Evolutionary conservation across 2,329 filamentous ascomycete species (phyloP), one percentile per base, ranked within the genome.

Genomic region (Diaporthe caulivora): DNA sequence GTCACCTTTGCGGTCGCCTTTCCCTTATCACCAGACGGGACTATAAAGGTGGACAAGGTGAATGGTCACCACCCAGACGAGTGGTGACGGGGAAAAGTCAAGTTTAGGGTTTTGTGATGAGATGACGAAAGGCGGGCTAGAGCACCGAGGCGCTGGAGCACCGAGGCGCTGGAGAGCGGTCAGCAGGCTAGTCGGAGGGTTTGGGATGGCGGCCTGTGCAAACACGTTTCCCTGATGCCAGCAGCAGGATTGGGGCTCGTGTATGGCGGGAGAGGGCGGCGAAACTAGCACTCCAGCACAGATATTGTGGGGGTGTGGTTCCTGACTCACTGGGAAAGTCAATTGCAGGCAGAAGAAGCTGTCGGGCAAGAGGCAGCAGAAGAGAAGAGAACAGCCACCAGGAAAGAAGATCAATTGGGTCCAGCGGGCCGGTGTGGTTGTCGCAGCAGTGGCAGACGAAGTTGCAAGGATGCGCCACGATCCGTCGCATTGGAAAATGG

Each of bases 31-130:
- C 80, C 80, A 77, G 77, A 80, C 77, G 77, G 76, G 75, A 78
- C 80, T 79, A 79, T 79, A 78, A 78, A 81, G 77, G 83, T 80
- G 80, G 84, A 88, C 87, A 89, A 89, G 83, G 80, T 85, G 87
- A 83, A 80, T 73, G 76, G 67, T 80, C 82, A 84, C 83, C 84
- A 86, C 84, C 80, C 77, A 60, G 69, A 74, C 73, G 77, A 79
- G 82, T 81, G 84, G 82, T 81, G 82, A 79, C 68, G 49, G 58
- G 49, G 75, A 64, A 76, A 75, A 94, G 75, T 92, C 92, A 82
- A 93, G 92, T 80, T 93, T 91, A 15, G 37, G 37, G 31, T 57
- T 54, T 92, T 91, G 79, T 89, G 81, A 40, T 31, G n/a, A 67
- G 37, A 44, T 29, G 53, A 60, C 51, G 47, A 76, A 74, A 67